A percentile compares a stretch with the other conserved stretches of the same genome.
These are phyloP conservation scores for Metarhizium guizhouense DNA, from an alignment of 2,329 filamentous ascomycete genomes.

Conservation along the genomic window DNA sequence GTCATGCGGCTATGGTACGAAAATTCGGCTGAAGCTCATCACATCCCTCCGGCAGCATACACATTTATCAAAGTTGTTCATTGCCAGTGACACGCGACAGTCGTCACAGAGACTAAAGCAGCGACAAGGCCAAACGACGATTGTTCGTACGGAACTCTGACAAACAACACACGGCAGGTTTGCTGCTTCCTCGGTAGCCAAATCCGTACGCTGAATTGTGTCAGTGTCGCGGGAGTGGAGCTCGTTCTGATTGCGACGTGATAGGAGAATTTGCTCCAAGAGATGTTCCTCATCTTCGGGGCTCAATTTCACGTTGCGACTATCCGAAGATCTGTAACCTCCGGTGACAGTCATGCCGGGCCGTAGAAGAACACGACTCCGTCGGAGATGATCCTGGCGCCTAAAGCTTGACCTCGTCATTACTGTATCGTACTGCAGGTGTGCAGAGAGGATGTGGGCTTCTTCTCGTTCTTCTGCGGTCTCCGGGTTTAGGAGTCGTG, in stretches of 20 bases:
- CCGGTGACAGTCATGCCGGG: constrained; percentile 15
- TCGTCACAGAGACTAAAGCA: constrained; percentile 94
- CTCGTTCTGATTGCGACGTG: constrained; percentile 31
- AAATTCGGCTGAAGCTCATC: constrained; percentile 81
- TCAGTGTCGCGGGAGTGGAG: not conserved
- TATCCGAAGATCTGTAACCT: constrained; percentile 5
- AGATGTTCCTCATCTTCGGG: constrained; percentile 51
- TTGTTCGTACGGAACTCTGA: constrained; percentile 73
- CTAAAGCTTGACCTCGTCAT: constrained; percentile 76
- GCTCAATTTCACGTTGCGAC: constrained; percentile 32
- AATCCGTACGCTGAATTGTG: not conserved
- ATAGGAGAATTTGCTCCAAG: constrained; percentile 51
- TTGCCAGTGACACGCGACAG: constrained; percentile 83
- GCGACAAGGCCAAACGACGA: constrained; percentile 94
- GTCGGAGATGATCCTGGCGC: constrained; percentile 57
- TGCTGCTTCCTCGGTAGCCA: constrained; percentile 56
- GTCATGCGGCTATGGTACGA: constrained; percentile 51
- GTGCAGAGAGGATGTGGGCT: constrained; percentile 71
- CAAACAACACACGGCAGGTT: constrained; percentile 90
- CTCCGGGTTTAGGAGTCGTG: constrained; percentile 71
- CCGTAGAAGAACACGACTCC: constrained; percentile 49
- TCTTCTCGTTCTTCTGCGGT: constrained; percentile 71
- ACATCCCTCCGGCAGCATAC: constrained; percentile 89
- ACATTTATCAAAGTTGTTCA: constrained; percentile 96
- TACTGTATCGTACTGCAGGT: constrained; percentile 61